Evolutionary conservation across 1,284 basidiomycete genomes (phyloP).

Genomic region (Apiotrichum akiyoshidainum): DNA sequence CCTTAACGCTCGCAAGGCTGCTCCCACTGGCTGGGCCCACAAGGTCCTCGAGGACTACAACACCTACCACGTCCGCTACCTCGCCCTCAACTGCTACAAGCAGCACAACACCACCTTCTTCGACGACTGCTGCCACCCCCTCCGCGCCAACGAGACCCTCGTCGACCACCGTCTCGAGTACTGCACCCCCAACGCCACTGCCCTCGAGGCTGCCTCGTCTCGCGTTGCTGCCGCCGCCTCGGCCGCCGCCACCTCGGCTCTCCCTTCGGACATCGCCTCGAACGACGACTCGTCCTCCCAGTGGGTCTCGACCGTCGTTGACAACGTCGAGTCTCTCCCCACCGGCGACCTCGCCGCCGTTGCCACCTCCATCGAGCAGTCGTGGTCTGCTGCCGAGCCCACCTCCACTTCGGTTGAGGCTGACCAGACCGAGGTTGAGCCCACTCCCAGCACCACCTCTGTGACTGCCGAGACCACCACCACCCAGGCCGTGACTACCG

Average conservation of each 20-base stretch:
- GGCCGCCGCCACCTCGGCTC: slow-evolving; percentile 21
- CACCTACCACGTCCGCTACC: slow-evolving; percentile 64
- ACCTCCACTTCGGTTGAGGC: not conserved
- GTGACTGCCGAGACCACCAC: slow-evolving; percentile 18
- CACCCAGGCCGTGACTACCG: slow-evolving; percentile 13
- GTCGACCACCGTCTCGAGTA: slow-evolving; percentile 55
- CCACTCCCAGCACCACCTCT: slow-evolving; percentile 11
- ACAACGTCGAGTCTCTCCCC: slow-evolving; percentile 8
- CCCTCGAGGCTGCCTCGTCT: slow-evolving; percentile 29
- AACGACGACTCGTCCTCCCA: slow-evolving; percentile 16
- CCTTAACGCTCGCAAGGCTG: slow-evolving; percentile 53
- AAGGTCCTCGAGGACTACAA: slow-evolving; percentile 57
- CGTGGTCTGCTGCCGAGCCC: slow-evolving; percentile 6
- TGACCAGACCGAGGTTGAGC: not conserved
- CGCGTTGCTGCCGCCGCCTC: slow-evolving; percentile 19
- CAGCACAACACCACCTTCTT: slow-evolving; percentile 64
- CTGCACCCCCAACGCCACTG: slow-evolving; percentile 54
- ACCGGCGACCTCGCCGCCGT: slow-evolving; percentile 4
- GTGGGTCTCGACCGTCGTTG: slow-evolving; percentile 17
- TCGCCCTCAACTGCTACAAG: slow-evolving; percentile 55
- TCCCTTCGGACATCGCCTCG: slow-evolving; percentile 30
- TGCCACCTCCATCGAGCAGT: no score
- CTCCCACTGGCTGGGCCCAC: slow-evolving; percentile 35
- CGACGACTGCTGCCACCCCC: slow-evolving; percentile 62
- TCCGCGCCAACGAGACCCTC: slow-evolving; percentile 55